phyloP scores from a whole-genome alignment of 148 eudicot species.

The Camellia lanceoleosa region DNA sequence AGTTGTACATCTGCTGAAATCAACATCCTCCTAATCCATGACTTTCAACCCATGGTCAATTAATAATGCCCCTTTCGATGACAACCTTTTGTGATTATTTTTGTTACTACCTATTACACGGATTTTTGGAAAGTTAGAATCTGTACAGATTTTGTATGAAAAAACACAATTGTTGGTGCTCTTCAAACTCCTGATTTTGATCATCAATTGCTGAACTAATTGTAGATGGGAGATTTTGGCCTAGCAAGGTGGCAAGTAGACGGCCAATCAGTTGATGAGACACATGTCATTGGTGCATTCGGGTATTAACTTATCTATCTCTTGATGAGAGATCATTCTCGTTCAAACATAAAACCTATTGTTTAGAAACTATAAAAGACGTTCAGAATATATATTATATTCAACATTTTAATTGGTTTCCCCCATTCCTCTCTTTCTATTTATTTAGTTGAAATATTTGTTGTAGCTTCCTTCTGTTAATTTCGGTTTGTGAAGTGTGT shows the following conservation, averaged over 20 bases:
- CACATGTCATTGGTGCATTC: slow-evolving; percentile 21
- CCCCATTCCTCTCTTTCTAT: too few species aligned
- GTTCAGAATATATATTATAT: too few species aligned
- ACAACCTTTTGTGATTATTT: background rate
- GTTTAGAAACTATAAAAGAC: background rate
- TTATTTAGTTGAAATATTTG: too few species aligned
- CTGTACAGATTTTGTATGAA: background rate
- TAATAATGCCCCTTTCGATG: too few species aligned
- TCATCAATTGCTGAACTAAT: background rate
- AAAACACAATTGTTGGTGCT: background rate
- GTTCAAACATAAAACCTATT: background rate
- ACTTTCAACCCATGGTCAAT: slow-evolving; percentile 22
- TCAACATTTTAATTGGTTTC: too few species aligned
- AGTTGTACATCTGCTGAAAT: too few species aligned
- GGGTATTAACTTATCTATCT: slow-evolving; percentile 13
- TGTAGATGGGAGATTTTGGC: slow-evolving; percentile 25
- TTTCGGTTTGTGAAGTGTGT: too few species aligned
- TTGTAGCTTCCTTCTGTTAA: too few species aligned
- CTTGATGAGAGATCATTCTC: background rate
- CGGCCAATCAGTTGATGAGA: slow-evolving; percentile 22
- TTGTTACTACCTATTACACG: background rate
- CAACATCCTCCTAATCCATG: slow-evolving; percentile 25
- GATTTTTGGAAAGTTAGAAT: too few species aligned
- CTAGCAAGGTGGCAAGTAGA: slow-evolving; percentile 25
- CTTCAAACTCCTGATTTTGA: background rate